Percentiles rank a stretch among this genome's conserved stretches.
Conservation (phyloP, 2,329 filamentous ascomycete species). For the Nectriaceae sp. region DNA sequence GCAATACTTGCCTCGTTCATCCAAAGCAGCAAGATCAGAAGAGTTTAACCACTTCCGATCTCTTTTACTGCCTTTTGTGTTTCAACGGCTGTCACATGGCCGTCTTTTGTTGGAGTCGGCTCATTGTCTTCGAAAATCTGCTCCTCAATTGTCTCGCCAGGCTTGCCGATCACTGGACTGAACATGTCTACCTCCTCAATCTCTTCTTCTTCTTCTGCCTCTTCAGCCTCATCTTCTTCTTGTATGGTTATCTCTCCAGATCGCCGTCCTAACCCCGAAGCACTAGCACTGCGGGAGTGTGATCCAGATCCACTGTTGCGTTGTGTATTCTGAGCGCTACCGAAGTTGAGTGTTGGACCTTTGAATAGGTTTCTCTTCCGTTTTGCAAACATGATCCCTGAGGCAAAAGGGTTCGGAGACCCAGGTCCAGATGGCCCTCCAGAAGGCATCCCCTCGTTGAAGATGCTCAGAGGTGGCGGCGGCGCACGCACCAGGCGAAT, state of each 20-base stretch:
- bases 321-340: constrained; percentile 34
- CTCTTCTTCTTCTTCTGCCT: constrained; percentile 43
- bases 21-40: background rate
- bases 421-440: constrained; percentile 42
- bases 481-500: constrained; percentile 75
- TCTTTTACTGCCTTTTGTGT: background rate
- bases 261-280: constrained; percentile 62
- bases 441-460: constrained; percentile 60
- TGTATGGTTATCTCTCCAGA: constrained; percentile 77
- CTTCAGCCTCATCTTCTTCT: constrained; percentile 61
- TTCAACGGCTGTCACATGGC: background rate
- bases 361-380: constrained; percentile 82
- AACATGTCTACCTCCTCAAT: constrained; percentile 63
- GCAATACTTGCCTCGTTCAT: too few species aligned
- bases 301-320: constrained; percentile 39
- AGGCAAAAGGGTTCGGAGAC: constrained; percentile 60
- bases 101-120: constrained; percentile 19
- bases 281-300: constrained; percentile 62
- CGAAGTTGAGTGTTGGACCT: constrained; percentile 68
- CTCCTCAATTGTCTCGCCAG: constrained; percentile 48
- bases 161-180: constrained; percentile 48
- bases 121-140: constrained; percentile 48
- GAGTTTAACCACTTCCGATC: background rate
- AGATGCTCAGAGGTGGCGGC: constrained; percentile 51
- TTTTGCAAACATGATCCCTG: constrained; percentile 76